Percentiles rank a stretch among this genome's conserved stretches.
phyloP scores from a whole-genome alignment of 768 basidiomycete species.

The Udeniomyces megalosporus region DNA sequence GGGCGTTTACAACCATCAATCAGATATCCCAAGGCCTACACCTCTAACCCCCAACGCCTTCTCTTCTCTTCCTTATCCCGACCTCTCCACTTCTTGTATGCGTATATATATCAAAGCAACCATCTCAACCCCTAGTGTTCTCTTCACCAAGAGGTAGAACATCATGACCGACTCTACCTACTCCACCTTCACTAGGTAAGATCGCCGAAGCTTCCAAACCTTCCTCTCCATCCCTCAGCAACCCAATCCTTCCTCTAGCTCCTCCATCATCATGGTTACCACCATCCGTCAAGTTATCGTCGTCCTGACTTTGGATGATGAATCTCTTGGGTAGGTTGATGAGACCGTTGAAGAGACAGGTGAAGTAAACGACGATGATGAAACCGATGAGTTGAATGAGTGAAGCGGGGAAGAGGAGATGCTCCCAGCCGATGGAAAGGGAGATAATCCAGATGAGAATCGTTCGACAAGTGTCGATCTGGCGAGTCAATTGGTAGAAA shows the following conservation, averaged over 20 bases:
- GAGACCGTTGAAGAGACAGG: conserved; percentile 62
- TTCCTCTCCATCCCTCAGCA: not conserved
- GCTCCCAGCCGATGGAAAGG: conserved; percentile 57
- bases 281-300: not conserved
- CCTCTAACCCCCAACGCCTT: too few species aligned
- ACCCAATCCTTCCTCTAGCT: not conserved
- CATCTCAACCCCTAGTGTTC: too few species aligned
- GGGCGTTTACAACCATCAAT: too few species aligned
- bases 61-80: too few species aligned
- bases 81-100: too few species aligned
- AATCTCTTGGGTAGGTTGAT: conserved; percentile 40
- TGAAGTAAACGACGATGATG: conserved; percentile 66
- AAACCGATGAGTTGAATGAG: conserved; percentile 73
- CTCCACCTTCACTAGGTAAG: not conserved
- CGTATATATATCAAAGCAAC: too few species aligned
- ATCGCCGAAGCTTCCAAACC: not conserved
- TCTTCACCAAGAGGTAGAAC: too few species aligned
- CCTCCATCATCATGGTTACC: not conserved
- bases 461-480: conserved; percentile 88
- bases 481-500: not conserved
- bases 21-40: too few species aligned
- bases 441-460: conserved; percentile 64
- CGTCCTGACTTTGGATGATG: not conserved
- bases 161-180: not conserved
- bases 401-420: conserved; percentile 61